A percentile compares a stretch with the other conserved stretches of the same genome.
Evolutionary conservation across 805 yeast species (phyloP).

Genomic region (Wickerhamomyces bovis): DNA sequence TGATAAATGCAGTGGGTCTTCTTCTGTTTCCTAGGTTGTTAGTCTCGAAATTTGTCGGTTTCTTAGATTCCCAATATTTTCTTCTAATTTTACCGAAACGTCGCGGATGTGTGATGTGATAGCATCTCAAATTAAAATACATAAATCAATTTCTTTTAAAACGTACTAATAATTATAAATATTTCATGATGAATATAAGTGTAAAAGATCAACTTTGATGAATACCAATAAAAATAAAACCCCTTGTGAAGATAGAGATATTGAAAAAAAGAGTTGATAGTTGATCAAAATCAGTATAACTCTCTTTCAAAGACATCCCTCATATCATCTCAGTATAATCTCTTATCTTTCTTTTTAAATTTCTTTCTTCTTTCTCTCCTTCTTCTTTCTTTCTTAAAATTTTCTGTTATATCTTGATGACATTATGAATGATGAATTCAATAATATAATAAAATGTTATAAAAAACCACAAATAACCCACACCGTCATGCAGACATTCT

Average conservation of each 20-base stretch:
- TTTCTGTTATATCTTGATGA: not conserved
- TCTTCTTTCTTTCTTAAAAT: not conserved
- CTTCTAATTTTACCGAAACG: too few species aligned
- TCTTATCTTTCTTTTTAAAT: not conserved
- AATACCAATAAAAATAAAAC: constrained; percentile 3
- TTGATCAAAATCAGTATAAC: too few species aligned
- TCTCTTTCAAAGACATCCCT: too few species aligned
- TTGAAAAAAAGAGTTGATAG: too few species aligned
- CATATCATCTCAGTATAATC: not conserved
- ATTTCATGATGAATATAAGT: not conserved
- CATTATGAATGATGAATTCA: not conserved
- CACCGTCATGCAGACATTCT: not conserved
- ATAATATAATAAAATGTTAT: not conserved
- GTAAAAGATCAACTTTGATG: not conserved
- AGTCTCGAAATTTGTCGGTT: too few species aligned
- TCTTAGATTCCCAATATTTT: too few species aligned
- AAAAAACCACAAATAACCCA: not conserved
- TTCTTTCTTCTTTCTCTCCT: not conserved
- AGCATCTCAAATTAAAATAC: too few species aligned
- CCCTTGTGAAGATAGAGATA: not conserved
- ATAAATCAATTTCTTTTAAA: not conserved
- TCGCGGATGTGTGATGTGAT: too few species aligned
- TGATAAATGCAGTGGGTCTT: too few species aligned
- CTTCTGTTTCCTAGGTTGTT: too few species aligned
- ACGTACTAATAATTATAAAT: not conserved